These are phyloP conservation scores for Trametes gibbosa DNA, from an alignment of 768 basidiomycete genomes.

Conservation along the genomic window DNA sequence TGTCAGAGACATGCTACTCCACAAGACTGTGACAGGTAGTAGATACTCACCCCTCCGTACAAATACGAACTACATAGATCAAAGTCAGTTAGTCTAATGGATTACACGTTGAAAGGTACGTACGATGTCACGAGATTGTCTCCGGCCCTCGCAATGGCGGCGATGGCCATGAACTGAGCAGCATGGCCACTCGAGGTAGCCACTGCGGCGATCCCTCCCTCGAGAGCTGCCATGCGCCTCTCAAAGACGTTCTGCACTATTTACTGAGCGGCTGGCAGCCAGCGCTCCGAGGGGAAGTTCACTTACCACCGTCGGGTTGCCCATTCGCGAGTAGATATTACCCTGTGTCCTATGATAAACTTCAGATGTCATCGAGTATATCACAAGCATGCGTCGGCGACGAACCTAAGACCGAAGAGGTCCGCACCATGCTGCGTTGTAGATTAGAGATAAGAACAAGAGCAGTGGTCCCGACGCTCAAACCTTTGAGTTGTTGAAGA, in stretches of 20 bases:
- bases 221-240: constrained; percentile 72
- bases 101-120: constrained; percentile 28
- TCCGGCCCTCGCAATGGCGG: constrained; percentile 56
- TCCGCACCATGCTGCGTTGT: constrained; percentile 60
- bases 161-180: constrained; percentile 73
- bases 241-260: constrained; percentile 68
- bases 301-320: constrained; percentile 64
- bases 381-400: too few relatives aligned
- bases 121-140: constrained; percentile 79
- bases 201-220: constrained; percentile 74
- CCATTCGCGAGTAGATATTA: constrained; percentile 66
- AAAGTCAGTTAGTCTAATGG: neutral
- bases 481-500: constrained; percentile 70
- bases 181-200: constrained; percentile 74
- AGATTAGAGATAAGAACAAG: neutral
- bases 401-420: constrained; percentile 56
- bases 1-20: neutral
- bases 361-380: too few relatives aligned
- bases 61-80: constrained; percentile 48
- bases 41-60: constrained; percentile 59
- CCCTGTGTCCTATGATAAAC: constrained; percentile 42
- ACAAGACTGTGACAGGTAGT: neutral
- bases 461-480: neutral
- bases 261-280: neutral
- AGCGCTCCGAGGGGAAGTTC: neutral